Evolutionary conservation across 2,329 filamentous ascomycete species (phyloP), one percentile per base, ranked within the genome.

Genomic region (Amauroascus niger): DNA sequence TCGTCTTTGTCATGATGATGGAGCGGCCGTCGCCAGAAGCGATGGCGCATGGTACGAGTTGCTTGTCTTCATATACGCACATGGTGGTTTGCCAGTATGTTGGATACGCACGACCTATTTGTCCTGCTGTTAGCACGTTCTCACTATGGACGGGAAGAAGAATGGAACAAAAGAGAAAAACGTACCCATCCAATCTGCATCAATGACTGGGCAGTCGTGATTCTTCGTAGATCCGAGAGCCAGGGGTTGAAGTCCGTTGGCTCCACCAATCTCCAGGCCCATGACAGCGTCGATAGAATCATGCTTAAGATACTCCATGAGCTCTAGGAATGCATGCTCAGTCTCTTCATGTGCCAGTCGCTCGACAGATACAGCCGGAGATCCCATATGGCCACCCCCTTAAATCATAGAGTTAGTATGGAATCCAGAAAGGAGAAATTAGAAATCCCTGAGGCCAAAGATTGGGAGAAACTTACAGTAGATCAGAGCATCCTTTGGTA

Each of bases 191-290:
- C 65, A 72, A 55, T 75, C 73, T 1, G 65, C 72, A 54, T 76
- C 73, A 13, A 75, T 64, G 6, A 70, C 67, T 7, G 72, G 7
- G 73, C 75, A 7, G 52, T 78, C 66, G 64, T 81, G 76, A 56
- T 77, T 74, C 1, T 69, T 68, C 50, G 74, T 76, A 0, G 77
- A 76, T 4, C 79, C 79, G 3, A 82, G 65, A 3, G 81, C 71
- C 66, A 83, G 69, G 7, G 77, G 75, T 58, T 80, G 76, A 7
- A 84, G 69, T 0, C 82, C 81, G 58, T 86, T 86, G 3, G 76
- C 76, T 6, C 83, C 82, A n/a, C 83, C 83, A 52, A 86, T 82
- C 60, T 86, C 82, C 9, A 84, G 65, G 1, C 79, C 75, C 57
- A 85, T 79, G 57, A 84, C 77, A 35, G 79, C 78, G 18, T 80